These are phyloP conservation scores for Verticillium longisporum DNA, from an alignment of 2,329 filamentous ascomycete species.

Conservation along the genomic window DNA sequence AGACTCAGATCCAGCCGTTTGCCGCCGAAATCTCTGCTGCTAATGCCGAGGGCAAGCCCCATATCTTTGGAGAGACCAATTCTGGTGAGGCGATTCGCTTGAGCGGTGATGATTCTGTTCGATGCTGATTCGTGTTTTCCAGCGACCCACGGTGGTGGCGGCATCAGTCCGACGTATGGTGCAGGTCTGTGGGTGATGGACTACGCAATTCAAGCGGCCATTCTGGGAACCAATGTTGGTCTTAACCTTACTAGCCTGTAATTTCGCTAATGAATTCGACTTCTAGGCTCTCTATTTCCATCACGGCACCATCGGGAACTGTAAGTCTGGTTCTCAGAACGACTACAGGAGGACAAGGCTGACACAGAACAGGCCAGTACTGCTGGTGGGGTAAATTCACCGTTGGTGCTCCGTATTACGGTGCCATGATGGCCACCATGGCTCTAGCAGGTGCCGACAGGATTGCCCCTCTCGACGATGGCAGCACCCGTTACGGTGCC, in stretches of 20 bases:
- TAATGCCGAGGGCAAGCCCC: slow-evolving; percentile 24
- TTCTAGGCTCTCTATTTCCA: slow-evolving; percentile 34
- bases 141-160: slow-evolving; percentile 29
- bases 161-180: slow-evolving; percentile 31
- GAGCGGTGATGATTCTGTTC: background rate
- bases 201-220: slow-evolving; percentile 24
- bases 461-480: slow-evolving; percentile 36
- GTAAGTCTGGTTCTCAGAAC: slow-evolving; percentile 18
- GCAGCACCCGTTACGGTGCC: slow-evolving; percentile 30
- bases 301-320: slow-evolving; percentile 44
- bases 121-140: background rate
- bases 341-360: background rate
- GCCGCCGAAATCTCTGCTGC: slow-evolving; percentile 28
- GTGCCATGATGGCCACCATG: slow-evolving; percentile 36
- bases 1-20: slow-evolving; percentile 26
- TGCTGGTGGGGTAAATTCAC: slow-evolving; percentile 39
- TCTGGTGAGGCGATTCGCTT: slow-evolving; percentile 22
- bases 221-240: slow-evolving; percentile 17
- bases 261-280: background rate
- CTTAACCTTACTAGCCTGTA: background rate
- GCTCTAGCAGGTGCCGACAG: slow-evolving; percentile 33
- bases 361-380: slow-evolving; percentile 26
- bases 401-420: slow-evolving; percentile 45
- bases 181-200: slow-evolving; percentile 33
- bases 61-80: slow-evolving; percentile 38